phyloP scores from a whole-genome alignment of 106 monocot species.

The Acorus gramineus region DNA sequence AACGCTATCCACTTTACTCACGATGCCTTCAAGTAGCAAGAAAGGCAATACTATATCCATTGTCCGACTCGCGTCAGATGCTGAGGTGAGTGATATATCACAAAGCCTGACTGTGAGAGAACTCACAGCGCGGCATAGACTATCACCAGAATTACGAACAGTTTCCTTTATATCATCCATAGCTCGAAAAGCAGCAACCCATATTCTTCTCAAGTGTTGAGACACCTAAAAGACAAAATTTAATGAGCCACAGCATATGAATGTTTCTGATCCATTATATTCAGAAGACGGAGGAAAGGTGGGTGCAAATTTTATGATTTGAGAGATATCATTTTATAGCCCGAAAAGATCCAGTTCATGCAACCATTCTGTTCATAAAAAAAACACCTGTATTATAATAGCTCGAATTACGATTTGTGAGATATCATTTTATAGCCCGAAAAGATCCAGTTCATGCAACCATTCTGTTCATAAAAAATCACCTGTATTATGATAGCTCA shows the following conservation, averaged over 20 bases:
- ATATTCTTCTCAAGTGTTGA: constrained; percentile 76
- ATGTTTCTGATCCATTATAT: too few relatives aligned
- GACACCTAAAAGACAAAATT: constrained; percentile 38
- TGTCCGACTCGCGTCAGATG: constrained; percentile 65
- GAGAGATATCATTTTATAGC: too few relatives aligned
- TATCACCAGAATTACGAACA: constrained; percentile 85
- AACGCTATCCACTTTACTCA: constrained; percentile 86
- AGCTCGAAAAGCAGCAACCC: constrained; percentile 78
- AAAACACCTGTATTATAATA: too few relatives aligned
- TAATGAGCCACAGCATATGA: not conserved
- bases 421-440: too few relatives aligned
- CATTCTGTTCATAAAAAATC: too few relatives aligned
- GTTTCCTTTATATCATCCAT: constrained; percentile 99
- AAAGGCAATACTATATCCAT: constrained; percentile 88
- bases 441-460: too few relatives aligned
- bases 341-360: too few relatives aligned
- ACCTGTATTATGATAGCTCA: too few relatives aligned
- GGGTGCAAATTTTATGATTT: too few relatives aligned
- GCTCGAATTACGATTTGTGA: too few relatives aligned
- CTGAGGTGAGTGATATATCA: constrained; percentile 68
- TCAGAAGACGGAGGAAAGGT: too few relatives aligned
- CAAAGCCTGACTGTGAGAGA: constrained; percentile 79
- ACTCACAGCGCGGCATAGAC: constrained; percentile 83
- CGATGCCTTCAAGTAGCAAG: constrained; percentile 78
- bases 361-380: too few relatives aligned